Conservation (phyloP, 176 grass and related monocot species). For the Eragrostis nindensis region DNA sequence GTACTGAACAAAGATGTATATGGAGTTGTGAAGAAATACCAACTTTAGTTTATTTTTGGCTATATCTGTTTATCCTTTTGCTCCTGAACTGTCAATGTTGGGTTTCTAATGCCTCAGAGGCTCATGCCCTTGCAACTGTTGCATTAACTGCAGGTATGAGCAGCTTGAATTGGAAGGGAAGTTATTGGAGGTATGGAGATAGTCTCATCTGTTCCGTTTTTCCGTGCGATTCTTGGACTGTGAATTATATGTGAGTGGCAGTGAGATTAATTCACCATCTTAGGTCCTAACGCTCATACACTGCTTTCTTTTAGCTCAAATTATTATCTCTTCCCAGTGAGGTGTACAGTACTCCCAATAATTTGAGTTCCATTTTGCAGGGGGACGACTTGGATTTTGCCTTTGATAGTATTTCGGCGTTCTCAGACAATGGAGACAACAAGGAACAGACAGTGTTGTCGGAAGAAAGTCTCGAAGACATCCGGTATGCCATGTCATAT, state of each 20-base stretch:
- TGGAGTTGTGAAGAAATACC: background rate
- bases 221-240: background rate
- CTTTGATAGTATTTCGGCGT: constrained; percentile 88
- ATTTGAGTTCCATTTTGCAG: constrained; percentile 43
- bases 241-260: constrained; percentile 7
- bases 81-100: background rate
- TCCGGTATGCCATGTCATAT: constrained; percentile 52
- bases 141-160: constrained; percentile 67
- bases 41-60: background rate
- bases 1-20: background rate
- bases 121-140: constrained; percentile 30
- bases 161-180: constrained; percentile 88
- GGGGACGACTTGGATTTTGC: constrained; percentile 87
- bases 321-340: background rate
- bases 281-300: background rate
- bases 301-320: constrained; percentile 23
- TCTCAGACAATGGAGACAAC: constrained; percentile 64
- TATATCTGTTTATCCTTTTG: background rate
- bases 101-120: background rate
- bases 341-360: background rate
- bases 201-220: background rate
- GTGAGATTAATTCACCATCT: background rate
- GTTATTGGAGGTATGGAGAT: constrained; percentile 67
- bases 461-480: constrained; percentile 80
- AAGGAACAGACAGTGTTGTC: constrained; percentile 65